Evolutionary conservation across 1,284 basidiomycete species (phyloP), one percentile per base, ranked within the genome.

Genomic region (Ceratobasidium theobromae): DNA sequence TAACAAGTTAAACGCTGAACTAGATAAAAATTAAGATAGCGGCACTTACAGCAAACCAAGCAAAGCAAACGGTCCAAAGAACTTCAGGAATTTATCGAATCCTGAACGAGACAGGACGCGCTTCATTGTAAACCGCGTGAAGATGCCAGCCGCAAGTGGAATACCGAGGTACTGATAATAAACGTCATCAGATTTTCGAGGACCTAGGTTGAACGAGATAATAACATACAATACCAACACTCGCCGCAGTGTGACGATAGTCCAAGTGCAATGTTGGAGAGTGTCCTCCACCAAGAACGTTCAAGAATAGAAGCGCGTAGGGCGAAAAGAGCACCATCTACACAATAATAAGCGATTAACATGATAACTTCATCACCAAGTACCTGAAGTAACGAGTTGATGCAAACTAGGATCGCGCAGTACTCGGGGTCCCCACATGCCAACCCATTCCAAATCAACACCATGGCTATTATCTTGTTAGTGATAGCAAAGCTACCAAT

Each of bases 371-470:
- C 45, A 53, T 49, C 48, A 52, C 33, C 16, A 38, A 64, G 25
- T 23, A 69, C 70, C 58, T 72, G 74, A 0, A 76, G 70, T n/a
- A 77, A 27, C 12, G 80, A 82, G 72, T 84, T 83, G 75, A 82
- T 74, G 68, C 81, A 80, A 67, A 84, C 82, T 38, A 84, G 73
- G 66, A 82, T 86, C 23, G 92, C 92, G 72, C 91, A 93, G 73
- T 89, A 90, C 70, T 93, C 82, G 18, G 74, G 72, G 72, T 95
- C 86, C 1, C 93, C 92, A 23, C 80, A 75, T 0, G 90, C 90
- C n/a, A 95, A 82, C 65, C 84, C 80, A 73, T 87, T 92, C 93
- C 90, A 93, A 30, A 93, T 87, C 79, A 91, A 83, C 68, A 92
- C 89, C 89, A 91, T 92, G 9, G 88, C 88, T 71, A 89, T 18